Evolutionary conservation across 169 alveolate genomes (phyloP), one percentile per base, ranked within the genome.

Genomic region (Fabrea salina): DNA sequence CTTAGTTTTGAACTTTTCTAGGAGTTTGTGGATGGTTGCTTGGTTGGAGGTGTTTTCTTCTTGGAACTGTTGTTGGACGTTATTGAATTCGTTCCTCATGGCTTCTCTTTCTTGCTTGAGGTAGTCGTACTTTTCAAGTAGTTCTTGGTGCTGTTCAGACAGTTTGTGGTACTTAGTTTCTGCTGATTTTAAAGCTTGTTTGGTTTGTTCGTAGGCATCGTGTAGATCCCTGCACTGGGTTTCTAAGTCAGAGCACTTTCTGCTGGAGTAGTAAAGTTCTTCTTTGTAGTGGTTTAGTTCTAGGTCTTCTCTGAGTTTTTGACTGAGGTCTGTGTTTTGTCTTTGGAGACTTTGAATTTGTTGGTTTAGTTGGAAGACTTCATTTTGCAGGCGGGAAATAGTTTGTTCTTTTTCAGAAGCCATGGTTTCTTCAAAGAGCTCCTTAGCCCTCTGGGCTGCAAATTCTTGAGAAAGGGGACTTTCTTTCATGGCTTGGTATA

Each of bases 401-500:
- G 79, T 70, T 13, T 16, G 49, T 70, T 70, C 79, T 27, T 37
- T 59, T 50, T 70, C 79, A 43, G 37, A 19, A n/a, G 27, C 22
- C 59, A 70, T 70, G 27, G 49, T 16, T 13, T 44, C 39, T 22
- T 22, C 44, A 70, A 47, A 70, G 50, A 70, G n/a, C 35, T 70
- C 79, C n/a, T 37, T 50, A 47, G 39, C 68, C 6, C 79, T 6
- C 67, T 70, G 66, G 13, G 37, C 67, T 5, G 79, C 61, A n/a
- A 19, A 70, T 43, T 70, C 79, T 50, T 49, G 61, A 8, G 51
- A 25, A 13, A 44, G 32, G 13, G 79, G 49, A 35, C 49, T 70
- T 70, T 70, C 79, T 49, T 50, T 19, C 61, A 70, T 49, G 11
- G 79, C 79, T 5, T 50, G 41, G 39, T 47, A 47, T 30, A 70